Evolutionary conservation across 2,329 filamentous ascomycete genomes (phyloP), one percentile per base, ranked within the genome.

Genomic region (Xylariaceae sp.): DNA sequence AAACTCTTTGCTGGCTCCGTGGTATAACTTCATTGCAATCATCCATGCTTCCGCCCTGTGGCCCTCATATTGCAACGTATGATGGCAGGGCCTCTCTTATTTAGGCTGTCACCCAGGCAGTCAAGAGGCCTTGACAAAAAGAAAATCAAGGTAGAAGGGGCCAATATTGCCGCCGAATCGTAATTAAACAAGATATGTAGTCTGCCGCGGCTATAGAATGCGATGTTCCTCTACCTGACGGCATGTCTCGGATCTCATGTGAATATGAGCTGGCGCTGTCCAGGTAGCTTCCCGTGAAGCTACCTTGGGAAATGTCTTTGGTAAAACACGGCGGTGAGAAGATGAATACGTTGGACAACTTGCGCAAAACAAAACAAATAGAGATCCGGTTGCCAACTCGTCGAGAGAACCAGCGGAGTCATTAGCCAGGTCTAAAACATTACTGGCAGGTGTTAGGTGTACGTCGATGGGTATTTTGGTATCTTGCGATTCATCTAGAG

Each of bases 111-210:
- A 61, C 62, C 50, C 53, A 62, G 58, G 63, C 63, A 57, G 46
- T 57, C 54, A 53, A 53, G 55, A 56, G 58, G 60, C 63, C 64
- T 56, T 62, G 46, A 61, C 63, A 66, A 63, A 59, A 61, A 63
- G 58, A 56, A 63, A 60, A 62, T 58, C 59, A 61, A 64, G 59
- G 59, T 56, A 56, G 51, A 58, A 64, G 59, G 58, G 63, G 62
- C 64, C 60, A 62, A 61, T 55, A 54, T 65, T 55, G 66, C 64
- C 63, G 55, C 61, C 63, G 64, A 63, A 72, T 74, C 71, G 65
- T 75, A 71, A 77, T 78, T 77, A 77, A 76, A 78, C 74, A 78
- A 75, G 70, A 72, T 77, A 76, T 72, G 72, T 73, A 71, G 70
- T 65, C 70, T 71, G 68, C 71, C 72, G 65, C 41, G 70, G 70